Conservation (phyloP, 2,329 filamentous ascomycete genomes). For the Calonectria multiphialidica region DNA sequence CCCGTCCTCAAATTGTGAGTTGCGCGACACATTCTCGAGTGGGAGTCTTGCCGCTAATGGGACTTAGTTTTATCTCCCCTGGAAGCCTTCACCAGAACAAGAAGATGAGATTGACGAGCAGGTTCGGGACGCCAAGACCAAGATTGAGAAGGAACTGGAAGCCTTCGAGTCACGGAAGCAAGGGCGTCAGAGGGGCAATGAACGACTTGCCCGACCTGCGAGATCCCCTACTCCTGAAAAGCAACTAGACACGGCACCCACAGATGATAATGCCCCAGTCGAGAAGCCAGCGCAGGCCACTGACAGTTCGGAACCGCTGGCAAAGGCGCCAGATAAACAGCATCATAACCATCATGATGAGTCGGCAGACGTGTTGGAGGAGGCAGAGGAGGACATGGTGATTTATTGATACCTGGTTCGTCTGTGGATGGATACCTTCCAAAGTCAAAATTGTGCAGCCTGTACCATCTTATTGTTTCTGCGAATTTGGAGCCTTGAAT, state of each 20-base stretch:
- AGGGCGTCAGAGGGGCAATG: conserved; percentile 48
- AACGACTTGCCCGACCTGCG: neutral
- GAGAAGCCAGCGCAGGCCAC: conserved; percentile 18
- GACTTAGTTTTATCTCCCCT: conserved; percentile 85
- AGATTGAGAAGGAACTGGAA: conserved; percentile 73
- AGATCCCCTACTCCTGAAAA: conserved; percentile 22
- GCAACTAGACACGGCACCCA: conserved; percentile 27
- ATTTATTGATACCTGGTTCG: conserved; percentile 75
- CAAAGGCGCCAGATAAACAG: conserved; percentile 26
- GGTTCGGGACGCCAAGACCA: conserved; percentile 72
- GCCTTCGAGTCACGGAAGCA: conserved; percentile 69
- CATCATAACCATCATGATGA: conserved; percentile 70
- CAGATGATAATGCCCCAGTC: conserved; percentile 17
- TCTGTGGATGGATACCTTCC: neutral
- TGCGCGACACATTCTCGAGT: neutral
- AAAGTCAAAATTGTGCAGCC: neutral
- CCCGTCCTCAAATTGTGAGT: conserved; percentile 81
- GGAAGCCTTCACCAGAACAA: conserved; percentile 78
- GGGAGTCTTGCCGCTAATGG: neutral
- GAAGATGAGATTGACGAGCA: conserved; percentile 79
- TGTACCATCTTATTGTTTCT: neutral
- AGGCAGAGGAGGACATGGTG: conserved; percentile 90
- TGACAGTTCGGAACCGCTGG: conserved; percentile 19
- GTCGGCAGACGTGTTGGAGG: conserved; percentile 81
- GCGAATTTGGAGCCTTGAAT: neutral